Evolutionary conservation across 2,329 filamentous ascomycete species (phyloP), one percentile per base, ranked within the genome.

Genomic region (Xylariaceae sp.): DNA sequence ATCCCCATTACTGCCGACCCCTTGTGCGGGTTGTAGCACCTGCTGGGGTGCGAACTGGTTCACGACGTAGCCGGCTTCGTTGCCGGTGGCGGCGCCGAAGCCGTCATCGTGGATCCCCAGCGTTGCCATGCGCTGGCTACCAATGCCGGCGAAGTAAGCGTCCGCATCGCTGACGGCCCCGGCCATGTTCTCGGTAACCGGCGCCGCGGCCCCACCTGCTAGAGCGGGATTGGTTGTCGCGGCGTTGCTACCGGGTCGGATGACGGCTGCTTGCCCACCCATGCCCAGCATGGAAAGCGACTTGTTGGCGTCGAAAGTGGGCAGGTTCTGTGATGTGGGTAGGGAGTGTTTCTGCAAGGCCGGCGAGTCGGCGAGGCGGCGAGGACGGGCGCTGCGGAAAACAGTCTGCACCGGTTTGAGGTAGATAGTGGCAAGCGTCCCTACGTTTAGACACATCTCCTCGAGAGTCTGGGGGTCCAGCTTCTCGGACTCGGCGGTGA

Each of bases 381-480:
- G 81, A 1, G 89, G 87, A 13, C 94, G 83, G 12, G 94, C 92
- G 16, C 86, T 87, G 53, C 94, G 87, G 78, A 99, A 99, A 9
- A 99, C 94, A 50, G 94, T 92, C 69, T 97, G 91, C 5, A 99
- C 92, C 3, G 94, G 94, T 71, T 99, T 99, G 47, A 99, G 83
- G 71, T 99, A 99, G 48, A 99, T 92, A 0, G 94, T 99, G 3
- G 94, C 94, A 3, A 99, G 80, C 0, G 94, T 97, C 61, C 94
- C 94, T 43, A 99, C 92, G 63, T 92, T 95, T 55, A 99, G 81
- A 67, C 94, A 97, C 83, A 99, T 92, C 70, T 99, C 94, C 72
- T 99, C 94, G 7, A 99, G 79, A 0, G 94, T 99, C 43, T 81
- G 79, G 0, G 92, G 86, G 68, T 99, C 94, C 2, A 99, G 81